These are phyloP conservation scores for Mycena chlorophos DNA, from an alignment of 768 basidiomycete genomes.

Conservation along the genomic window DNA sequence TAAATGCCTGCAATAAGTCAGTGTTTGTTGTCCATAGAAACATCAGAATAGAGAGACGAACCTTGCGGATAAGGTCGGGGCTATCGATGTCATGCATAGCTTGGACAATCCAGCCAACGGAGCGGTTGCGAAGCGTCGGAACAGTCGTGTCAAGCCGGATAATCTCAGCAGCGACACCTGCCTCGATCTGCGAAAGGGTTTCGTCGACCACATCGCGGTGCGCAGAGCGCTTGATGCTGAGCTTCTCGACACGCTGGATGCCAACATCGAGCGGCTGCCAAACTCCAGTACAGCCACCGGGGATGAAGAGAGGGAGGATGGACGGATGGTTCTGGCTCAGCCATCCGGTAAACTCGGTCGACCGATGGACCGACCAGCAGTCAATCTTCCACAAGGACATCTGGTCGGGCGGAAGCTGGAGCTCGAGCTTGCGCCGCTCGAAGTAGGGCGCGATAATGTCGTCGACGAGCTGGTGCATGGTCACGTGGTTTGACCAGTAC, in stretches of 20 bases:
- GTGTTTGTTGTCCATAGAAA: neutral
- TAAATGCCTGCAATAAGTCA: neutral
- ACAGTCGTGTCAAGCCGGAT: conserved; percentile 10
- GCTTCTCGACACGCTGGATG: conserved; percentile 26
- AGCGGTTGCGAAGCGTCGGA: conserved; percentile 3
- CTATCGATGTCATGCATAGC: conserved; percentile 1
- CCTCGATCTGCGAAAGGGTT: conserved; percentile 25
- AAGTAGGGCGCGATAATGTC: conserved; percentile 32
- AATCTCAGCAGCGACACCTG: conserved; percentile 32
- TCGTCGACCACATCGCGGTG: conserved; percentile 14
- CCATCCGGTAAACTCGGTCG: conserved; percentile 30
- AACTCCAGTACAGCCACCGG: conserved; percentile 27
- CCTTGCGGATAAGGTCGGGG: neutral
- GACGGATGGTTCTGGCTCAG: conserved; percentile 25
- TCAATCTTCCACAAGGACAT: conserved; percentile 23
- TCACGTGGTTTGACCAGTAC: conserved; percentile 30
- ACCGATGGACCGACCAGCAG: conserved; percentile 33
- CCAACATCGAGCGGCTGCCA: conserved; percentile 26
- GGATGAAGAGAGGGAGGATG: conserved; percentile 26
- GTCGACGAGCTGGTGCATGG: conserved; percentile 27
- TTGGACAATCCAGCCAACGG: conserved; percentile 13
- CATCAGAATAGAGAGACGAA: neutral
- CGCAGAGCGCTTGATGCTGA: conserved; percentile 21
- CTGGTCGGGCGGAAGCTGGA: conserved; percentile 14
- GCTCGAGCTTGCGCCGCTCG: conserved; percentile 13